Evolutionary conservation across 768 basidiomycete genomes (phyloP).

Genomic region (Lepiota venenata): DNA sequence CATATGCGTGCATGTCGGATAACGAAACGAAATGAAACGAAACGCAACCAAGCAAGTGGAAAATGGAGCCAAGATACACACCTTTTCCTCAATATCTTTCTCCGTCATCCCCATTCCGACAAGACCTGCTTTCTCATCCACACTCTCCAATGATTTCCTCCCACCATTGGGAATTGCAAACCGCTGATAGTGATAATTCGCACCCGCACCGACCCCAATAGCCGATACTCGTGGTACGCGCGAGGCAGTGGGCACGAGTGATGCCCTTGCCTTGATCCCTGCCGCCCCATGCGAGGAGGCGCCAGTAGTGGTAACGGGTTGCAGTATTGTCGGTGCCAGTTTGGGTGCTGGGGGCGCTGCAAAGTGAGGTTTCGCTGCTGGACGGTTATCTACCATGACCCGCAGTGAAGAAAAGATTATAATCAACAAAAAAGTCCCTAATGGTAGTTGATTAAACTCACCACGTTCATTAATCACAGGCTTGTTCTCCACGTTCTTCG

Average conservation of each 20-base stretch:
- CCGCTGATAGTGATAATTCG: slow-evolving; percentile 30
- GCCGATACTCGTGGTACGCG: slow-evolving; percentile 33
- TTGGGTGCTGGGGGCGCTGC: slow-evolving; percentile 50
- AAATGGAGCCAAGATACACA: slow-evolving; percentile 19
- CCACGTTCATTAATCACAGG: slow-evolving; percentile 77
- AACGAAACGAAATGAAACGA: too few relatives aligned
- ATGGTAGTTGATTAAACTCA: slow-evolving; percentile 17
- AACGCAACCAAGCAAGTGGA: too few relatives aligned
- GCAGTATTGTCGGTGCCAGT: slow-evolving; percentile 44
- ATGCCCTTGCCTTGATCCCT: slow-evolving; percentile 27
- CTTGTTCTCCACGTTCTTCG: slow-evolving; percentile 85
- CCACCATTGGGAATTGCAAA: slow-evolving; percentile 28
- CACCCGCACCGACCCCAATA: slow-evolving; percentile 24
- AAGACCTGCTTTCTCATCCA: slow-evolving; percentile 28
- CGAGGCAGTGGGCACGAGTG: slow-evolving; percentile 34
- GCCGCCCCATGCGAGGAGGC: slow-evolving; percentile 21
- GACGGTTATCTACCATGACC: slow-evolving; percentile 68
- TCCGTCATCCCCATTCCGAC: slow-evolving; percentile 48
- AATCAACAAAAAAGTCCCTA: slow-evolving; percentile 1
- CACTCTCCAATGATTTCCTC: slow-evolving; percentile 27
- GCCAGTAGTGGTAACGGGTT: slow-evolving; percentile 33
- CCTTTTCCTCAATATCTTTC: slow-evolving; percentile 73
- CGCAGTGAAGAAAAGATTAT: background rate
- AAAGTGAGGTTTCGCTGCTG: slow-evolving; percentile 59
- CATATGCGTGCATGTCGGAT: too few relatives aligned